Evolutionary conservation across 805 yeast genomes (phyloP).

Genomic region (Metschnikowia chrysomelidarum): DNA sequence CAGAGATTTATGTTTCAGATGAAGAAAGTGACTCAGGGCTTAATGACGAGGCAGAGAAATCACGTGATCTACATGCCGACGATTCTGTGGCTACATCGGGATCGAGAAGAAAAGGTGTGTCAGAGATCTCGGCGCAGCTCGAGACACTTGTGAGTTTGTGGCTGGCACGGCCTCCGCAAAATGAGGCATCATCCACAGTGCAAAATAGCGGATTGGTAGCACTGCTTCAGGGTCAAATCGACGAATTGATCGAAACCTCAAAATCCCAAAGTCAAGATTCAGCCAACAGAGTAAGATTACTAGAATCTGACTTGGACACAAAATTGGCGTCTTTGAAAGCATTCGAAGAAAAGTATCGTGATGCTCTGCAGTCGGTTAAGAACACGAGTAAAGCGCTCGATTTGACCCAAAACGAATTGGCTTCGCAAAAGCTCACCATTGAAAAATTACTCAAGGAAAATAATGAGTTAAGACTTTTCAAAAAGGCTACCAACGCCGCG

Average conservation of each 20-base stretch:
- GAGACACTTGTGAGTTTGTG: conserved; percentile 7
- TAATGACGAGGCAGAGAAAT: conserved; percentile 23
- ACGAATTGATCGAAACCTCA: conserved; percentile 49
- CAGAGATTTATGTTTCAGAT: conserved; percentile 28
- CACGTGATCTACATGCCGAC: conserved; percentile 12
- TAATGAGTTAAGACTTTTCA: conserved; percentile 61
- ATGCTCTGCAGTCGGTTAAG: conserved; percentile 67
- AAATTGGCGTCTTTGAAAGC: conserved; percentile 30
- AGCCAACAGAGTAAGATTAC: conserved; percentile 29
- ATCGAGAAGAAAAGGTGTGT: conserved; percentile 11
- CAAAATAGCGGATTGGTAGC: conserved; percentile 28
- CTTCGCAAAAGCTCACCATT: conserved; percentile 54
- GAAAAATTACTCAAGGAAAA: conserved; percentile 60
- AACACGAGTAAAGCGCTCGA: conserved; percentile 75
- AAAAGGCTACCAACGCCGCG: conserved; percentile 40
- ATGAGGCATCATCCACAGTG: conserved; percentile 7
- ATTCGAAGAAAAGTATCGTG: conserved; percentile 65
- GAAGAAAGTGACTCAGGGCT: no score
- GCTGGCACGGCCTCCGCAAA: conserved; percentile 11
- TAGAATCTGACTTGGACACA: conserved; percentile 31
- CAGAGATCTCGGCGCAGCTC: conserved; percentile 17
- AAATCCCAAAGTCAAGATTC: conserved; percentile 41
- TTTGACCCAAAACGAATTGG: conserved; percentile 68
- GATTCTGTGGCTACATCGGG: conserved; percentile 23
- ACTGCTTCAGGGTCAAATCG: conserved; percentile 54